Conservation (phyloP, 257 asterid species). For the Penstemon eatonii region DNA sequence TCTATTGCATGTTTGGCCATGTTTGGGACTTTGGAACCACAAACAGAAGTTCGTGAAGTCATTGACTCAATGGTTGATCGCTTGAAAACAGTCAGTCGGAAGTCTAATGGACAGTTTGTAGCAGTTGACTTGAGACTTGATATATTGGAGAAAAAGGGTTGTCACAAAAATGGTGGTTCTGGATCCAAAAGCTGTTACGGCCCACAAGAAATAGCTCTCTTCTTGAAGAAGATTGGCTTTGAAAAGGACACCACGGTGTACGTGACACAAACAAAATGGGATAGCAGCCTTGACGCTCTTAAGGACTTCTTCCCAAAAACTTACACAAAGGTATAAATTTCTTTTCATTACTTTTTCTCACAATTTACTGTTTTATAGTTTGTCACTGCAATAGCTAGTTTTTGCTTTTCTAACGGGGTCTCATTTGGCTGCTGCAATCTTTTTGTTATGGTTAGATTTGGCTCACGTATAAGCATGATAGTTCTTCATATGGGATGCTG, state of each 20-base stretch:
- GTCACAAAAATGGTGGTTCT: conserved; percentile 45
- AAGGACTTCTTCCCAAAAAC: conserved; percentile 67
- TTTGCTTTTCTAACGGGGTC: background rate
- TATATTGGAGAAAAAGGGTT: conserved; percentile 77
- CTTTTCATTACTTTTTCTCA: background rate
- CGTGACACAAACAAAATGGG: conserved; percentile 73
- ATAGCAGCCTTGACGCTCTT: conserved; percentile 55
- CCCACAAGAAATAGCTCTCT: conserved; percentile 60
- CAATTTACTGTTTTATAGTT: background rate
- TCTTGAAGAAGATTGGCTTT: conserved; percentile 63
- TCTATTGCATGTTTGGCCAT: conserved; percentile 84
- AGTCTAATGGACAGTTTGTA: conserved; percentile 83
- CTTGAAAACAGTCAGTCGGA: conserved; percentile 66
- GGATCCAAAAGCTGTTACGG: conserved; percentile 63
- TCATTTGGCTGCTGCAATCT: background rate
- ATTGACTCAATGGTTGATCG: conserved; percentile 86
- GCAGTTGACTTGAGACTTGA: conserved; percentile 89
- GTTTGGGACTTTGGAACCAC: conserved; percentile 86
- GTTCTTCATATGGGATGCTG: background rate
- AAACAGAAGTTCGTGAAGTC: conserved; percentile 72
- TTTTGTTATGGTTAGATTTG: background rate
- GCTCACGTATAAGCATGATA: background rate
- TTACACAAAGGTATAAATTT: conserved; percentile 56
- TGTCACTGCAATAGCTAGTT: background rate
- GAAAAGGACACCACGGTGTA: conserved; percentile 58